Evolutionary conservation across 2,329 filamentous ascomycete species (phyloP).

Genomic region (Elsinoe batatas): DNA sequence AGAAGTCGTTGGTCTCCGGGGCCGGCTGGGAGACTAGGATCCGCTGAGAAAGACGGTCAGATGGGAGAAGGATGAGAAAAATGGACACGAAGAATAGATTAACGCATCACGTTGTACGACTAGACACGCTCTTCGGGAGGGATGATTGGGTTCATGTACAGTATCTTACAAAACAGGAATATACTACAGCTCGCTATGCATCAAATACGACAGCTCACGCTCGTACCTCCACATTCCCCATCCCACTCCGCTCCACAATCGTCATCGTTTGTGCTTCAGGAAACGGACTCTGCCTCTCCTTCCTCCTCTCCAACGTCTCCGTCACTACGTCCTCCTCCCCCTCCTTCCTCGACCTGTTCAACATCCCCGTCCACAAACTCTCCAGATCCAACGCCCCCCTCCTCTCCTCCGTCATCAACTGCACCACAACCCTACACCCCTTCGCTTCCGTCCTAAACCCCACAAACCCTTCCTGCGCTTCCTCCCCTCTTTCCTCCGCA

Average conservation of each 20-base stretch:
- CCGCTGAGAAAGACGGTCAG: background rate
- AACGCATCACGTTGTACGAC: background rate
- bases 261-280: slow-evolving; percentile 4
- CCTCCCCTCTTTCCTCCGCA: slow-evolving; percentile 22
- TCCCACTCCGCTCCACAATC: background rate
- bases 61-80: background rate
- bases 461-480: slow-evolving; percentile 48
- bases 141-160: background rate
- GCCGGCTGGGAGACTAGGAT: slow-evolving; percentile 35
- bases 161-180: slow-evolving; percentile 7
- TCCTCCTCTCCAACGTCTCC: slow-evolving; percentile 18
- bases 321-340: slow-evolving; percentile 20
- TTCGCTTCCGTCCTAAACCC: slow-evolving; percentile 60
- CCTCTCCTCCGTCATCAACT: slow-evolving; percentile 64
- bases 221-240: background rate
- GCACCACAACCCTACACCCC: slow-evolving; percentile 56
- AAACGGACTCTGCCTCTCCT: slow-evolving; percentile 6
- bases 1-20: slow-evolving; percentile 60
- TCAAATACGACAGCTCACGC: background rate
- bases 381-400: slow-evolving; percentile 58
- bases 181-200: background rate
- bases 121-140: background rate
- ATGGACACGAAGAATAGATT: background rate
- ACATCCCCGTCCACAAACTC: slow-evolving; percentile 47
- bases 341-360: slow-evolving; percentile 34